phyloP scores from a whole-genome alignment of 192 early-diverging fungal species.

The Entomortierella lignicola region DNA sequence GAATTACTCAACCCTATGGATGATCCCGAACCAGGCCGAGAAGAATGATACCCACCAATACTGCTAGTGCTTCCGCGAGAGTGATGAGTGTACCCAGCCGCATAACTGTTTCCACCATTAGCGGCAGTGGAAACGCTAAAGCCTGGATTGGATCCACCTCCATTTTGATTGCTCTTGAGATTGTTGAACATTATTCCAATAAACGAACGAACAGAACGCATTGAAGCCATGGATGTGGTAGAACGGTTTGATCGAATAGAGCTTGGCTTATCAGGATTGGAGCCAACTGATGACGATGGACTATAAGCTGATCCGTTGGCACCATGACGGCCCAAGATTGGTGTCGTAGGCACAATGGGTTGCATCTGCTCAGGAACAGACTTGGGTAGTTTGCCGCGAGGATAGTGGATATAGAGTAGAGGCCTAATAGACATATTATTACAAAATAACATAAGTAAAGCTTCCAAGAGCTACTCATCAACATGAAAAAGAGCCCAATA shows the following conservation, averaged over 20 bases:
- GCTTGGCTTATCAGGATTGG: slow-evolving; percentile 33
- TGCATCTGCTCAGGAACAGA: slow-evolving; percentile 50
- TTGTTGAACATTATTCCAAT: slow-evolving; percentile 52
- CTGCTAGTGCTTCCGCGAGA: slow-evolving; percentile 48
- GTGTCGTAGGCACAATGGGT: slow-evolving; percentile 31
- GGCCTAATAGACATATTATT: slow-evolving; percentile 23
- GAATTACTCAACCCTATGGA: slow-evolving; percentile 37
- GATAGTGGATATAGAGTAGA: slow-evolving; percentile 49
- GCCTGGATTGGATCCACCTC: slow-evolving; percentile 7
- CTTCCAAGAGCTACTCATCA: neutral
- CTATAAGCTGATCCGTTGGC: slow-evolving; percentile 9
- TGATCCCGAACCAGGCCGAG: slow-evolving; percentile 45
- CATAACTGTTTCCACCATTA: slow-evolving; percentile 12
- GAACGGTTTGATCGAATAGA: slow-evolving; percentile 52
- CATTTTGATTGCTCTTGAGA: slow-evolving; percentile 22
- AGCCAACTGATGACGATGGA: slow-evolving; percentile 16
- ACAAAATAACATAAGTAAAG: neutral
- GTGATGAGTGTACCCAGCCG: slow-evolving; percentile 44
- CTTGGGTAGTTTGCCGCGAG: slow-evolving; percentile 41
- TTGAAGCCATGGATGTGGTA: slow-evolving; percentile 35
- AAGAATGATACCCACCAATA: slow-evolving; percentile 44
- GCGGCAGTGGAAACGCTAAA: neutral
- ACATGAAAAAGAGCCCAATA: neutral
- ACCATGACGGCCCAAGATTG: slow-evolving; percentile 22
- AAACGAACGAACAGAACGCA: slow-evolving; percentile 49